Percentiles rank a stretch among this genome's conserved stretches.
These are phyloP conservation scores for Colletotrichum theobromicola DNA, from an alignment of 2,329 filamentous ascomycete species.

Conservation along the genomic window DNA sequence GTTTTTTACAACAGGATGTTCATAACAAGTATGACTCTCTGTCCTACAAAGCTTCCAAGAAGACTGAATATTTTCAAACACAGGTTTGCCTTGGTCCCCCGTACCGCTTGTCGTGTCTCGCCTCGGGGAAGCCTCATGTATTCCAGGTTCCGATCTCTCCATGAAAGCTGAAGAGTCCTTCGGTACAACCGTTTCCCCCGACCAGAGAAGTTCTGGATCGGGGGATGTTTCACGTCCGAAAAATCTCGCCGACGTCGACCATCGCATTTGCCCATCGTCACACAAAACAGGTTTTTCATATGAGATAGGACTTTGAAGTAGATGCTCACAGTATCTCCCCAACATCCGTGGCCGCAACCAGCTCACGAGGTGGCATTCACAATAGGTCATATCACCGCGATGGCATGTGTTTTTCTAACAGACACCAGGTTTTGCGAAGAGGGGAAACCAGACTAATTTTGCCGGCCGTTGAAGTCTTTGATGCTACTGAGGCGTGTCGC, in stretches of 20 bases:
- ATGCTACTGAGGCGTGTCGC: background rate
- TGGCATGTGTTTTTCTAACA: background rate
- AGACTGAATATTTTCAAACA: too few relatives aligned
- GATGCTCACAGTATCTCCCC: background rate
- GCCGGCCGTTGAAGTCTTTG: background rate
- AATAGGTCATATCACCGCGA: background rate
- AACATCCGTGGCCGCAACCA: background rate
- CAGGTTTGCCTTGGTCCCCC: background rate
- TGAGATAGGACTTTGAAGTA: too few relatives aligned
- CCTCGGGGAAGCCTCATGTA: background rate
- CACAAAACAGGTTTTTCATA: too few relatives aligned
- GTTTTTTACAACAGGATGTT: too few relatives aligned
- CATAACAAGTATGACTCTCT: too few relatives aligned
- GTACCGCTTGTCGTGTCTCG: background rate
- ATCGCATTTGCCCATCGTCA: accelerated
- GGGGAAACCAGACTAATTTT: accelerated
- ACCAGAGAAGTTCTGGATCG: background rate
- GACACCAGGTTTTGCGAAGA: background rate
- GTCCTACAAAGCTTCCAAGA: background rate
- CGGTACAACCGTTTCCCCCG: accelerated
- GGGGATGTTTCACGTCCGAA: background rate
- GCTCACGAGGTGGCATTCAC: background rate
- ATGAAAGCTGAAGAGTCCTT: background rate
- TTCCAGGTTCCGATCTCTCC: background rate
- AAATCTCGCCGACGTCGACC: background rate